Evolutionary conservation across 164 flowering plant species (phyloP).

Genomic region (Magnolia changhungtana): DNA sequence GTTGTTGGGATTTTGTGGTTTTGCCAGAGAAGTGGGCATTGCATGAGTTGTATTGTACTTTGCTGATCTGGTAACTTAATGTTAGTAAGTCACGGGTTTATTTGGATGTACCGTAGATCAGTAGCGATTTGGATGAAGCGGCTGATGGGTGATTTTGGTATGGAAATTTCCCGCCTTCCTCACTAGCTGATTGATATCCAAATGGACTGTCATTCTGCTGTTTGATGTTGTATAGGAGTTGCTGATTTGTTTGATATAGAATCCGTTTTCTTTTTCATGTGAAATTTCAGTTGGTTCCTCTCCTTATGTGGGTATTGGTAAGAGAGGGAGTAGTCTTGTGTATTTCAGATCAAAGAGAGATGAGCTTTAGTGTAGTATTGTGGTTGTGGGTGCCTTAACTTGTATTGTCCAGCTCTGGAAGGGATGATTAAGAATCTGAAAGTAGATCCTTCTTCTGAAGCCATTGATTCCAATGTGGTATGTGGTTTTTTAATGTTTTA

Average conservation of each 20-base stretch:
- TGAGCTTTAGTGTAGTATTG: neutral
- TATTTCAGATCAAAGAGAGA: neutral
- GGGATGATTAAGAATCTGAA: conserved; percentile 33
- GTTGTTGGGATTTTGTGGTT: too few relatives aligned
- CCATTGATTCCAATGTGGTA: conserved; percentile 26
- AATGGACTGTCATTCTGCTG: neutral
- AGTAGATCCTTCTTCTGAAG: conserved; percentile 30
- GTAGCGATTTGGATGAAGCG: too few relatives aligned
- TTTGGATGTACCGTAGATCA: neutral
- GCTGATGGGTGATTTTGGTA: neutral
- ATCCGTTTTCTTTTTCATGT: neutral
- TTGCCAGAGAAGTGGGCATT: too few relatives aligned
- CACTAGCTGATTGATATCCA: neutral
- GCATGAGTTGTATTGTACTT: neutral
- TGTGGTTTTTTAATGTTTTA: neutral
- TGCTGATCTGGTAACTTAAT: neutral
- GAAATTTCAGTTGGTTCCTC: neutral
- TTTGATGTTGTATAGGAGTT: neutral
- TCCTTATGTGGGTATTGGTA: neutral
- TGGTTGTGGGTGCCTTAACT: conserved; percentile 19
- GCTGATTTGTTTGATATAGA: neutral
- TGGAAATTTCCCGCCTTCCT: neutral
- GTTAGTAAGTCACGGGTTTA: neutral
- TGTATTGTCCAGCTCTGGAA: conserved; percentile 31
- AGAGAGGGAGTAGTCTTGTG: neutral